phyloP scores from a whole-genome alignment of 805 yeast genomes.

The Yarrowia sp. region DNA sequence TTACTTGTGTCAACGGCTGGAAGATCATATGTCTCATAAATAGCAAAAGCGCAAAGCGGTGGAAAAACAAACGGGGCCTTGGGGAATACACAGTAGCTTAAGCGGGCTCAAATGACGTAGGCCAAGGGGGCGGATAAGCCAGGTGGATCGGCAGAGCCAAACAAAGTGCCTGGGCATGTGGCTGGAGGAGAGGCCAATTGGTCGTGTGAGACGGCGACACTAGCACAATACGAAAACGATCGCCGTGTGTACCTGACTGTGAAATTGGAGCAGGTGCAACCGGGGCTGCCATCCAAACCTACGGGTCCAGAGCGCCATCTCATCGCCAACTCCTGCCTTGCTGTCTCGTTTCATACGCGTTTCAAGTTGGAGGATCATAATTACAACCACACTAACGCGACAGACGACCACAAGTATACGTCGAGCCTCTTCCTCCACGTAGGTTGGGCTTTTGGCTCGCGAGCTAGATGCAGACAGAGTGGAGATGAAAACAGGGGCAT shows the following conservation, averaged over 20 bases:
- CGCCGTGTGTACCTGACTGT: background rate
- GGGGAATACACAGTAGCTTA: background rate
- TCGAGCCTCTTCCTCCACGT: background rate
- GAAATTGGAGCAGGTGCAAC: background rate
- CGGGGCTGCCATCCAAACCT: no score
- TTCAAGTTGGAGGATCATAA: background rate
- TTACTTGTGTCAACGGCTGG: constrained; percentile 14
- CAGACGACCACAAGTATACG: no score
- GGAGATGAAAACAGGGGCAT: no score
- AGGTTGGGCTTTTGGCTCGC: background rate
- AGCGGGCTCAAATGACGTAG: background rate
- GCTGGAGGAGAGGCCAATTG: background rate
- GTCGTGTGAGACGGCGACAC: background rate
- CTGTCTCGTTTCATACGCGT: background rate
- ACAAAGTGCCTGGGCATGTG: background rate
- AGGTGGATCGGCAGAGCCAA: background rate
- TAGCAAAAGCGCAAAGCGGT: background rate
- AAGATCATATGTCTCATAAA: constrained; percentile 9
- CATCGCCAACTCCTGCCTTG: constrained; percentile 2
- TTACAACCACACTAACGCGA: background rate
- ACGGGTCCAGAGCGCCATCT: background rate
- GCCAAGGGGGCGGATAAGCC: no score
- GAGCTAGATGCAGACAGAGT: no score
- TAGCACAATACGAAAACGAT: background rate
- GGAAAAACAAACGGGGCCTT: background rate